Evolutionary conservation across 75 land plant genomes (phyloP), one percentile per base, ranked within the genome.

Genomic region (Pinus taeda): DNA sequence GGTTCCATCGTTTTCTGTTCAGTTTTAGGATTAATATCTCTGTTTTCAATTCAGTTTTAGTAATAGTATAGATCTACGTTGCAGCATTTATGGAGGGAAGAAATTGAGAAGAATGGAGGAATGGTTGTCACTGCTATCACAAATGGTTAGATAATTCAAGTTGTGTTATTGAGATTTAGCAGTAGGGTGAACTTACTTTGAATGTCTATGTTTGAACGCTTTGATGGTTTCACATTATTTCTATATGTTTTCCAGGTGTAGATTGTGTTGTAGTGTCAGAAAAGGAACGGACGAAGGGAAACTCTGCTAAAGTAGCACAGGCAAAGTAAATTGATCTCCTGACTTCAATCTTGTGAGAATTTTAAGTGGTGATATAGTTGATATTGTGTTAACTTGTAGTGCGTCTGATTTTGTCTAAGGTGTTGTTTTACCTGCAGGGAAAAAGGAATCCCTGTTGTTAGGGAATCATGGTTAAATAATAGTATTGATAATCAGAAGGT

Each of bases 81-180:
- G 77, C 73, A 93, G 95, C 76, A 85, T 53, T 65, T 67, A 18
- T 90, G 86, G 90, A 88, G 79, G 71, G 81, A 63, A 62, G 83
- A 85, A 60, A 90, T 93, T 58, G 93, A 90, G 76, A 88, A 84
- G 74, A 79, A 87, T 85, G 95, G 95, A 53, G 95, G 93, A 37
- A 90, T 86, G 66, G 86, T 90, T 22, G 77, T 81, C 59, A 87
- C 86, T 75, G 76, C 84, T 6, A 75, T 86, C 17, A 20, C 49
- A 56, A 70, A 73, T 15, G 92, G 94, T 92, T 79, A 69, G 14
- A 56, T 57, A 15, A 13, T 9, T 7, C 21, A 4, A 14, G 20
- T 64, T 21, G 57, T 29, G 57, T 49, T 2, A 24, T 59, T 15
- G n/a, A 71, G 14, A 22, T 60, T 6, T 76, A 1, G 73, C 62